These are phyloP conservation scores for Voacanga thouarsii DNA, from an alignment of 257 asterid genomes.

Conservation along the genomic window DNA sequence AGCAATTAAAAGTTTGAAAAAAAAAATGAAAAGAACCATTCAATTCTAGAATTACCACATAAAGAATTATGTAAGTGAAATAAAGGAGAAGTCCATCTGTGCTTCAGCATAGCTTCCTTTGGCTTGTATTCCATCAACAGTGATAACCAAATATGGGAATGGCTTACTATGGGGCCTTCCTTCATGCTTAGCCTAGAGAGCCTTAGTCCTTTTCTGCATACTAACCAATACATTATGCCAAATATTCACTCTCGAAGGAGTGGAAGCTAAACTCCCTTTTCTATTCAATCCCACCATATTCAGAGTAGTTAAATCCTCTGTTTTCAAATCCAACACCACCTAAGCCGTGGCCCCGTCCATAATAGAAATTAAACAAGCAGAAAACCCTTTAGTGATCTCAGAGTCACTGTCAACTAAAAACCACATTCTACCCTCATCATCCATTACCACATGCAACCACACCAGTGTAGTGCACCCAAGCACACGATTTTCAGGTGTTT, in stretches of 20 bases:
- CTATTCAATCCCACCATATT: too few species aligned
- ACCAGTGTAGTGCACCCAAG: too few species aligned
- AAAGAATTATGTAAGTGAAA: background rate
- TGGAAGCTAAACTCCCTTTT: constrained; percentile 26
- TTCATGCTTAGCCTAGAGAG: constrained; percentile 56
- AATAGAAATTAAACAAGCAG: too few species aligned
- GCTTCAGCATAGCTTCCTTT: constrained; percentile 91
- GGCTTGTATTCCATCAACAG: constrained; percentile 63
- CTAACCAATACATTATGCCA: constrained; percentile 94
- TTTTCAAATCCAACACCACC: too few species aligned
- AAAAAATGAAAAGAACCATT: constrained; percentile 1
- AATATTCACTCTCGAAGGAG: constrained; percentile 66
- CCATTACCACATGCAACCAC: too few species aligned
- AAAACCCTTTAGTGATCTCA: too few species aligned
- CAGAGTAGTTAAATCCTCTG: too few species aligned
- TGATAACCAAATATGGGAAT: constrained; percentile 68
- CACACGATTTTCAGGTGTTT: too few species aligned
- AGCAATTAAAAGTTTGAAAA: background rate
- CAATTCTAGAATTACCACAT: too few species aligned
- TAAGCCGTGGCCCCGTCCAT: too few species aligned
- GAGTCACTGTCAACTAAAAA: too few species aligned
- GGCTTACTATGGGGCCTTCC: constrained; percentile 53
- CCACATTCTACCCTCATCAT: too few species aligned
- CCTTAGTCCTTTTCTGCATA: constrained; percentile 84
- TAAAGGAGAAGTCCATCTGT: constrained; percentile 57